These are phyloP conservation scores for Cavenderia fasciculata DNA, from an alignment of 78 protist species.

Conservation along the genomic window DNA sequence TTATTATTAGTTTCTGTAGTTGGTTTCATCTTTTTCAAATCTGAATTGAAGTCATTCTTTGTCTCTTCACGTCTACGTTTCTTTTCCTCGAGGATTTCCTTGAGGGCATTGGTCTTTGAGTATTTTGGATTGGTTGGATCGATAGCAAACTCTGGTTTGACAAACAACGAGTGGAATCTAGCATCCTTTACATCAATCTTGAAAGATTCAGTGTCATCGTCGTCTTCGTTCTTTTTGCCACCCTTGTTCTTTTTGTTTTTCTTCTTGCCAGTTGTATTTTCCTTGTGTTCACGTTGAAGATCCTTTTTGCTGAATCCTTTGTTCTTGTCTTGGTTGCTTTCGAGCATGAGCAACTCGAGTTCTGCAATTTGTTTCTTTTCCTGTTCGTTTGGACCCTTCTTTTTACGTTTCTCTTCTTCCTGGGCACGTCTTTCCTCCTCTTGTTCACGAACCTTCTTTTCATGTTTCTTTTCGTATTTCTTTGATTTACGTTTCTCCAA, in stretches of 20 bases:
- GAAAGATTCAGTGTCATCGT: conserved; percentile 27
- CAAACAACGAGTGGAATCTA: conserved; percentile 42
- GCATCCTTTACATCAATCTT: conserved; percentile 49
- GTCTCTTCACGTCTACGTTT: conserved; percentile 4
- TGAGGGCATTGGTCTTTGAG: conserved; percentile 39
- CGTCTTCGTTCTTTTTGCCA: not conserved
- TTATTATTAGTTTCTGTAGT: not conserved
- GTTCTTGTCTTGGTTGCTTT: conserved; percentile 27
- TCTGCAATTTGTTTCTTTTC: conserved; percentile 53
- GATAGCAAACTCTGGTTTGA: conserved; percentile 39
- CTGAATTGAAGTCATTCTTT: too few relatives aligned
- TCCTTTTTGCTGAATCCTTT: conserved; percentile 36
- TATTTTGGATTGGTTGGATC: conserved; percentile 86
- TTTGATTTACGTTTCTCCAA: conserved; percentile 40
- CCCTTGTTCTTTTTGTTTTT: conserved; percentile 2
- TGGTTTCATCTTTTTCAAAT: conserved; percentile 2
- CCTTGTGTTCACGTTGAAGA: conserved; percentile 30
- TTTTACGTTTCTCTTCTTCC: conserved; percentile 28
- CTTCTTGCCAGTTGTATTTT: conserved; percentile 15
- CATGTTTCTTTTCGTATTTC: conserved; percentile 33
- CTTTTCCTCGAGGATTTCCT: conserved; percentile 53
- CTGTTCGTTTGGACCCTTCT: conserved; percentile 1
- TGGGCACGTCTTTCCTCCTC: not conserved
- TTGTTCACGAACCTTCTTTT: not conserved
- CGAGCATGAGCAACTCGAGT: conserved; percentile 79